phyloP scores from a whole-genome alignment of 2,329 filamentous ascomycete species.

The Tolypocladium cylindrosporum region DNA sequence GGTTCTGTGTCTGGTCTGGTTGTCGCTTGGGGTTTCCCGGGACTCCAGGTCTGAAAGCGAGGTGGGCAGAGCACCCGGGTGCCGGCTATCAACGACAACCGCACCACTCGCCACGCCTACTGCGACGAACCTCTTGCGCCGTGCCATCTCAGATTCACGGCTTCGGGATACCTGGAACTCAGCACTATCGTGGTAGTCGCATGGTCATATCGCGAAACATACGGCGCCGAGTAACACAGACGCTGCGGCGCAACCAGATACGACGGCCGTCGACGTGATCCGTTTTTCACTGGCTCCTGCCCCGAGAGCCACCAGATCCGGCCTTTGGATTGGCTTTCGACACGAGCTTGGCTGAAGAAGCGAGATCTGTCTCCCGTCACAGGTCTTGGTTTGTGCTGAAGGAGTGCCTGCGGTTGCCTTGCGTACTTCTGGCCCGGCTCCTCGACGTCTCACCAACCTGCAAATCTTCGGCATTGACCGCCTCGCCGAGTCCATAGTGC shows the following conservation, averaged over 20 bases:
- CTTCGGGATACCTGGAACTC: background rate
- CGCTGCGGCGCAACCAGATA: constrained; percentile 11
- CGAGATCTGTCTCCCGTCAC: constrained; percentile 9
- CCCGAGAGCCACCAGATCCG: constrained; percentile 1
- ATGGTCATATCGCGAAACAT: constrained; percentile 9
- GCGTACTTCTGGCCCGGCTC: background rate
- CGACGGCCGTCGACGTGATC: constrained; percentile 10
- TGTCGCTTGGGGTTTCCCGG: background rate
- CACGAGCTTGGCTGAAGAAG: constrained; percentile 8
- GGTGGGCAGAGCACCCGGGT: background rate
- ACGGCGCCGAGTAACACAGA: constrained; percentile 10
- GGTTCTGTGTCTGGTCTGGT: background rate
- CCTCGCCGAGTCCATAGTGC: background rate
- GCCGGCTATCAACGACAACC: background rate
- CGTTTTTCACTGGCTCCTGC: constrained; percentile 6
- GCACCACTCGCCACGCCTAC: background rate
- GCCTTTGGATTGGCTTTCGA: constrained; percentile 5
- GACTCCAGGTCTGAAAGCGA: background rate
- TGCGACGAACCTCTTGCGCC: background rate
- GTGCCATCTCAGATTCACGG: background rate
- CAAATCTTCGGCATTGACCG: background rate
- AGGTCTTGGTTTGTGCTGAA: background rate
- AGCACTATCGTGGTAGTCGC: constrained; percentile 7
- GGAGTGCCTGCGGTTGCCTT: background rate
- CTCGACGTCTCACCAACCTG: background rate